Base-by-base conservation (phyloP, 768 basidiomycete genomes). In the Leccinum uliginosum region DNA sequence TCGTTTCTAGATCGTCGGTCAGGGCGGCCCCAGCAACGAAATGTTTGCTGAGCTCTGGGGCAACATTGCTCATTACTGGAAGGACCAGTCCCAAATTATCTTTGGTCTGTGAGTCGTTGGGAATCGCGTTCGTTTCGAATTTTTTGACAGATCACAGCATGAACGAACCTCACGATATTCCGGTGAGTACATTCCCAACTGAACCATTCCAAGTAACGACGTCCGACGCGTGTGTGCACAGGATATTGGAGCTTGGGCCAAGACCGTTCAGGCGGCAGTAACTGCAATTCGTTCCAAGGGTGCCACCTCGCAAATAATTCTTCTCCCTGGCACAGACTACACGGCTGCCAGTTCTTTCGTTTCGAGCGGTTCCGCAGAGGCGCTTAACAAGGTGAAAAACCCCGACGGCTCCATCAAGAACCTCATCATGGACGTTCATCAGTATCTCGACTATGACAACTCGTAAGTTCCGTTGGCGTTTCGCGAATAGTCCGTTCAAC, bases 141-240 rank as follows among this genome's bases (percentile, higher is more conserved):
- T 44, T 11, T 24, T 30, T 60, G 12, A 57, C 26, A 44, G 34
- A 48, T 53, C 3, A 14, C 29, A 81, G 79, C 27, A 83, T 85
- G 83, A 85, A 85, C 60, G 84, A 85, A 61, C 83, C 84, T 6
- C 83, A 86, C 59, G 81, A 85, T 64, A 67, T 83, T 6, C 79
- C 80, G 9, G 66, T 58, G n/a, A 50, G 67, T 64, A 58, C 54
- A 26, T 60, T 66, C 2, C 83, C 81, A 82, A 82, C 81, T 9
- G 66, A 59, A 17, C 67, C 80, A 1, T 64, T 83, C 24, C 82
- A 85, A 67, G 81, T 35, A n/a, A 44, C n/a, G 4, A 21, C n/a
- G 24, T 43, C 48, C 1, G 7, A 48, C 5, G 8, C 4, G 27
- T 14, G 26, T 53, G n/a, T n/a, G n/a, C n/a, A 40, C 27, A 67